Conservation (phyloP, 139 green algal species). For the Diplosphaera chodatii region DNA sequence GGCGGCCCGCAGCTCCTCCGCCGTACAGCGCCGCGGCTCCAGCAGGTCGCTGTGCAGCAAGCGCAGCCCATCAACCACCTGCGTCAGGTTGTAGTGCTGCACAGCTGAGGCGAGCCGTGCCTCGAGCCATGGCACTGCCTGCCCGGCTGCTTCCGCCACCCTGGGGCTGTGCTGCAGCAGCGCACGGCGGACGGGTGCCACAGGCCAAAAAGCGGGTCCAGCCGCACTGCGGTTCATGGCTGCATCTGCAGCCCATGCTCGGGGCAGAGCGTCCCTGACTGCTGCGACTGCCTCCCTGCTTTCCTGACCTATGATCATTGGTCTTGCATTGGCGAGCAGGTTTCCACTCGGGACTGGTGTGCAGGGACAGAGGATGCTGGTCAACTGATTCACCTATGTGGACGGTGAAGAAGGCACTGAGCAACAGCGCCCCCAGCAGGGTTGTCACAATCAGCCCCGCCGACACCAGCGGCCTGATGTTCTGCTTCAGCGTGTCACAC, state of each 20-base stretch:
- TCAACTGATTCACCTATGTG: constrained; percentile 16
- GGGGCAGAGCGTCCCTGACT: background rate
- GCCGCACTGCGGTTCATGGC: background rate
- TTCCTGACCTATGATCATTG: constrained; percentile 9
- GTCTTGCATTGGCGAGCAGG: no score
- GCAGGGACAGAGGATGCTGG: no score
- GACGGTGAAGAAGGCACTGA: constrained; percentile 39
- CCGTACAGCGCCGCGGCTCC: constrained; percentile 25
- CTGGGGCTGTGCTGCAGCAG: background rate
- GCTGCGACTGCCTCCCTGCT: background rate
- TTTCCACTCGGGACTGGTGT: no score
- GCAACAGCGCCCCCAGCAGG: constrained; percentile 32
- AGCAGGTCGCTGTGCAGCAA: constrained; percentile 24
- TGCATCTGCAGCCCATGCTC: background rate
- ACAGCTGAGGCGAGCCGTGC: constrained; percentile 5
- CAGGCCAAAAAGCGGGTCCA: background rate
- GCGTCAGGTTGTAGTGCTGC: constrained; percentile 26
- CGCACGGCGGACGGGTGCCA: background rate
- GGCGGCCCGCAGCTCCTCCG: constrained; percentile 17
- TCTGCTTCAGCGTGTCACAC: constrained; percentile 13
- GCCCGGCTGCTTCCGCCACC: background rate
- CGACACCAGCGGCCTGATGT: constrained; percentile 35
- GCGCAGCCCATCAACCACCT: constrained; percentile 9
- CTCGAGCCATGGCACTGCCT: constrained; percentile 18
- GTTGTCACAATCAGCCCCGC: constrained; percentile 31